phyloP scores from a whole-genome alignment of 148 eudicot species.

The Chenopodium quinoa region DNA sequence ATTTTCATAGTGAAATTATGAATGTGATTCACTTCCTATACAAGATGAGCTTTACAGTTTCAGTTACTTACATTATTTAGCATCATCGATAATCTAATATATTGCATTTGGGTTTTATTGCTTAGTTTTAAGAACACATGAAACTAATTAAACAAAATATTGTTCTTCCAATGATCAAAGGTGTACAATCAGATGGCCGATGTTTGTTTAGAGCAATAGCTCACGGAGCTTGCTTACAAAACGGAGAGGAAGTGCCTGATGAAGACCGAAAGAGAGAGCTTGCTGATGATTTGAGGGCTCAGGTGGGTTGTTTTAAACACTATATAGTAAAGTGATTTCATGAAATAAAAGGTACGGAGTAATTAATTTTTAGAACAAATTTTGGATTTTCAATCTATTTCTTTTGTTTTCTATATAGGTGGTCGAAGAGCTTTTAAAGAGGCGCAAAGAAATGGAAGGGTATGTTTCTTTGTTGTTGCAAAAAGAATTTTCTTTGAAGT shows the following conservation, averaged over 20 bases:
- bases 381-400: too few species aligned
- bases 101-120: too few species aligned
- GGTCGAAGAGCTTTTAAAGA: slow-evolving; percentile 70
- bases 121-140: too few species aligned
- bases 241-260: slow-evolving; percentile 65
- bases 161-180: slow-evolving; percentile 21
- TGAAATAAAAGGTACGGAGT: background rate
- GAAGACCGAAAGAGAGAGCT: slow-evolving; percentile 64
- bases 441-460: slow-evolving; percentile 75
- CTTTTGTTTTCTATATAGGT: slow-evolving; percentile 34
- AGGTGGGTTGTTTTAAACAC: slow-evolving; percentile 26
- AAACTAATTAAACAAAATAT: too few species aligned
- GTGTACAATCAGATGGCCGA: slow-evolving; percentile 69
- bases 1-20: too few species aligned
- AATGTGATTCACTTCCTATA: too few species aligned
- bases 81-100: too few species aligned
- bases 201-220: slow-evolving; percentile 82
- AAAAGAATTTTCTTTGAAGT: background rate
- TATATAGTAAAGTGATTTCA: too few species aligned
- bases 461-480: slow-evolving; percentile 15
- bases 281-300: slow-evolving; percentile 83
- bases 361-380: too few species aligned
- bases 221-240: slow-evolving; percentile 68
- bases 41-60: too few species aligned
- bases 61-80: too few species aligned